phyloP scores from a whole-genome alignment of 306 rosid species.

The Begonia masoniana region DNA sequence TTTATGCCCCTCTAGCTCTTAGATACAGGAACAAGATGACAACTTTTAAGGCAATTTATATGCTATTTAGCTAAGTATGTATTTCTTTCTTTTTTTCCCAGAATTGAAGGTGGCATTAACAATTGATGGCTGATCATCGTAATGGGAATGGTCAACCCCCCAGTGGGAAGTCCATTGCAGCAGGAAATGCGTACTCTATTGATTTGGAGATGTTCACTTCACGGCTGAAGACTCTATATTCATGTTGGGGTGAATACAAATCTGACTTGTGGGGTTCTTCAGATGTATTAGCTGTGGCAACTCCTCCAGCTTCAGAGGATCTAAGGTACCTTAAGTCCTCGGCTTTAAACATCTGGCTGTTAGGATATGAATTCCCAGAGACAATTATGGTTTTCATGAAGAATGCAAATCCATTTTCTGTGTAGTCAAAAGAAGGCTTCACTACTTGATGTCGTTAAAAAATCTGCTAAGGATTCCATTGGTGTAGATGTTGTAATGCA shows the following conservation, averaged over 20 bases:
- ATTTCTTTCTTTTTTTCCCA: slow-evolving; percentile 2
- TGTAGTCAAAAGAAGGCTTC: slow-evolving; percentile 87
- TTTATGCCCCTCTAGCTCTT: too few species aligned
- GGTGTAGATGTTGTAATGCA: slow-evolving; percentile 74
- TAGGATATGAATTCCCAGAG: slow-evolving; percentile 91
- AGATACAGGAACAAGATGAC: too few species aligned
- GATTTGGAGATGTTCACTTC: slow-evolving; percentile 47
- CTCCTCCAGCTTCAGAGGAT: slow-evolving; percentile 84
- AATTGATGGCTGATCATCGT: slow-evolving; percentile 66
- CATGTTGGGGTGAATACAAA: slow-evolving; percentile 57
- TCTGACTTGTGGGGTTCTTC: slow-evolving; percentile 63
- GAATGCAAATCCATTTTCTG: slow-evolving; percentile 68
- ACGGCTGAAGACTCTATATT: slow-evolving; percentile 45
- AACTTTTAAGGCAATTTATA: too few species aligned
- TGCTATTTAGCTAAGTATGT: background rate
- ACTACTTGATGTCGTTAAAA: slow-evolving; percentile 54
- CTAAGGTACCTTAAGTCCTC: slow-evolving; percentile 85
- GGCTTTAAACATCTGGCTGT: slow-evolving; percentile 67
- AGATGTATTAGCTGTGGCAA: slow-evolving; percentile 53
- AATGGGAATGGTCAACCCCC: slow-evolving; percentile 54
- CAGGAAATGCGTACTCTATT: slow-evolving; percentile 43
- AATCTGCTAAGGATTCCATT: slow-evolving; percentile 52
- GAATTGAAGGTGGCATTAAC: slow-evolving; percentile 5
- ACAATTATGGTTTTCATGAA: slow-evolving; percentile 77
- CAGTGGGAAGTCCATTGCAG: slow-evolving; percentile 44